Evolutionary conservation across 306 rosid genomes (phyloP).

Genomic region (Sindora glabra): DNA sequence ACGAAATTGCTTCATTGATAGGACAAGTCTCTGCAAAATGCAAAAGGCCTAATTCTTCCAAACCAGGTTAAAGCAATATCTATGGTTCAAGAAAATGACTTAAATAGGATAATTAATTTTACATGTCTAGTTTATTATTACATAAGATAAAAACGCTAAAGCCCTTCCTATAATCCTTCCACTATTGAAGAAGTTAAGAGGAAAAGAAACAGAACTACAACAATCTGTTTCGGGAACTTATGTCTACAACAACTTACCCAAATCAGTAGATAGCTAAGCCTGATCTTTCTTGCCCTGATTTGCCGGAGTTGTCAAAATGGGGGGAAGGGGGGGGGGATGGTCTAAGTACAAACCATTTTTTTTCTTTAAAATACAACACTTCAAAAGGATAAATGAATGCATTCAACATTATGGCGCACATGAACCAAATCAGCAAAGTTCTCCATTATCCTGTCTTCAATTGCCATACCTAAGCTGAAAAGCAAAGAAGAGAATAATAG

Average conservation of each 20-base stretch:
- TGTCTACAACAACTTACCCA: slow-evolving; percentile 9
- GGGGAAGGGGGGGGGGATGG: no score
- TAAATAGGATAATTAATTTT: not conserved
- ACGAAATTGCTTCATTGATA: no score
- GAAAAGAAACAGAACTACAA: slow-evolving; percentile 12
- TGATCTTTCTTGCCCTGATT: slow-evolving; percentile 14
- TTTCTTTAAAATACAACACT: no score
- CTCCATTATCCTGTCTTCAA: slow-evolving; percentile 20
- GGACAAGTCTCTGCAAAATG: no score
- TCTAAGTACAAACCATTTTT: no score
- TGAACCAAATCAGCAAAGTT: not conserved
- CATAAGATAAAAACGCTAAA: not conserved
- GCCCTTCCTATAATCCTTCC: slow-evolving; percentile 14
- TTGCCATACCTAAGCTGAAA: slow-evolving; percentile 27
- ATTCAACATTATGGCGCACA: not conserved
- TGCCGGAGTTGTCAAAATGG: slow-evolving; percentile 24
- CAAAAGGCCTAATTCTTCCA: no score
- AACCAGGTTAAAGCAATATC: no score
- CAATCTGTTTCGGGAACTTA: not conserved
- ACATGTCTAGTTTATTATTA: slow-evolving; percentile 3
- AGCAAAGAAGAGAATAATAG: not conserved
- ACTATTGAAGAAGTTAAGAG: not conserved
- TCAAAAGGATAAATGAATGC: no score
- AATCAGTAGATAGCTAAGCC: slow-evolving; percentile 12
- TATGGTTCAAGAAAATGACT: not conserved